Evolutionary conservation across 2,329 filamentous ascomycete species (phyloP).

Genomic region (Colletotrichum tropicicola): DNA sequence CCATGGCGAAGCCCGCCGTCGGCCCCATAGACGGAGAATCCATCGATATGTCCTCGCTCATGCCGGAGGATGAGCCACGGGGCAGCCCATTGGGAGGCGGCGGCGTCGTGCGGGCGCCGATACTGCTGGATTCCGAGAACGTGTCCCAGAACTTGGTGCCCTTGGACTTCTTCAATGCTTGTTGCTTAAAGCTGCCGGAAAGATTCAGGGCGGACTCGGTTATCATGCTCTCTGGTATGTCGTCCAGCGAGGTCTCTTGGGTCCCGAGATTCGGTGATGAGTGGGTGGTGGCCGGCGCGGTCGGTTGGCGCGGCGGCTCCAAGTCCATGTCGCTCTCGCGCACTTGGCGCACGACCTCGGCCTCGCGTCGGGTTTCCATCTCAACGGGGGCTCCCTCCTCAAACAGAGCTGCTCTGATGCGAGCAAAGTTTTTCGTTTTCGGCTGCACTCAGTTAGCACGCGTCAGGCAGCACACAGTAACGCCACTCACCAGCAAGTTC

Average conservation of each 20-base stretch:
- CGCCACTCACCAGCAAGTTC: slow-evolving; percentile 79
- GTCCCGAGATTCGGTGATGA: slow-evolving; percentile 76
- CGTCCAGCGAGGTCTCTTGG: slow-evolving; percentile 69
- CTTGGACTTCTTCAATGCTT: slow-evolving; percentile 76
- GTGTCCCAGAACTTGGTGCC: slow-evolving; percentile 81
- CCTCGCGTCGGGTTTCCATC: slow-evolving; percentile 87
- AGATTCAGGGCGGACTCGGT: slow-evolving; percentile 57
- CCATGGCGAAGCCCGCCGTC: slow-evolving; percentile 43
- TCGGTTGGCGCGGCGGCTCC: slow-evolving; percentile 53
- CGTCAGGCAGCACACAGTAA: background rate
- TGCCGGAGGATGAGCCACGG: slow-evolving; percentile 65
- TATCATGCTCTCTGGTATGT: slow-evolving; percentile 77
- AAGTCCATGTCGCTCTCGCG: slow-evolving; percentile 84
- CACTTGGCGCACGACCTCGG: slow-evolving; percentile 94
- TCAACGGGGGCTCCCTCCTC: slow-evolving; percentile 92
- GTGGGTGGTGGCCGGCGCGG: slow-evolving; percentile 64
- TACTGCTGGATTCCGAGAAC: slow-evolving; percentile 74
- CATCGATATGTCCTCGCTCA: slow-evolving; percentile 78
- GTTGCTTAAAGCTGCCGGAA: slow-evolving; percentile 78
- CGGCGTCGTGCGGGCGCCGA: slow-evolving; percentile 59
- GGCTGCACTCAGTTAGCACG: slow-evolving; percentile 65
- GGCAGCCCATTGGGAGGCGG: slow-evolving; percentile 73
- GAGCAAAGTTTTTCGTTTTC: slow-evolving; percentile 94
- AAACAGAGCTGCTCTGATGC: slow-evolving; percentile 87
- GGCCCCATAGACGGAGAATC: slow-evolving; percentile 67